Percentiles rank a stretch among this genome's conserved stretches.
Evolutionary conservation across 768 basidiomycete genomes (phyloP).

Genomic region (Galerina marginata): DNA sequence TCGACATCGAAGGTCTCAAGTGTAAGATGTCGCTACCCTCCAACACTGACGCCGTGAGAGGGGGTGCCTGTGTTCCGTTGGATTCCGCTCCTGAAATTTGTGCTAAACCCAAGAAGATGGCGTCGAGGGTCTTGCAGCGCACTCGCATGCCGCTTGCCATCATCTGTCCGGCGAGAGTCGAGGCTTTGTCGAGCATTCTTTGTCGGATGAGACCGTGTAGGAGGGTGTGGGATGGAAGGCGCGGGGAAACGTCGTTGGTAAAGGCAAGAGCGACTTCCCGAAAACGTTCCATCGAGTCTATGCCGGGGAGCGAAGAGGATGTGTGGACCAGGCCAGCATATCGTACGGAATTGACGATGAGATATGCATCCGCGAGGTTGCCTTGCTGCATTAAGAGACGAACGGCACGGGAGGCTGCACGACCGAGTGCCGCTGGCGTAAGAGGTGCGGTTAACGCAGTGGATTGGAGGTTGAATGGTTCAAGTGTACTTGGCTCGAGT

Average conservation of each 20-base stretch:
- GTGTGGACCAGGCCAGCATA: conserved; percentile 36
- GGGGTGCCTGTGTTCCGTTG: neutral
- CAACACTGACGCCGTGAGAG: conserved; percentile 18
- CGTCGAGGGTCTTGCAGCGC: conserved; percentile 53
- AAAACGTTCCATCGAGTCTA: conserved; percentile 36
- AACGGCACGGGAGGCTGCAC: conserved; percentile 56
- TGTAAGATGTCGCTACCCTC: conserved; percentile 23
- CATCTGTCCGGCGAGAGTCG: conserved; percentile 53
- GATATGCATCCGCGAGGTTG: conserved; percentile 55
- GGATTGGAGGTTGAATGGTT: neutral
- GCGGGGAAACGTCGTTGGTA: conserved; percentile 56
- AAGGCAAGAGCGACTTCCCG: conserved; percentile 50
- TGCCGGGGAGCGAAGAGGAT: conserved; percentile 9
- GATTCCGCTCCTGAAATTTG: conserved; percentile 8
- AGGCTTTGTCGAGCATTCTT: conserved; percentile 53
- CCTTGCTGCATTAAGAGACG: conserved; percentile 48
- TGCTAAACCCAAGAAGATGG: conserved; percentile 39
- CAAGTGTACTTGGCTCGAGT: neutral
- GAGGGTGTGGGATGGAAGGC: conserved; percentile 65
- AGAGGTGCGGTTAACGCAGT: neutral
- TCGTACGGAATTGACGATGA: conserved; percentile 63
- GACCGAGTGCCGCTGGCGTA: conserved; percentile 21
- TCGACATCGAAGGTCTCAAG: conserved; percentile 40
- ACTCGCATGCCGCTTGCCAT: conserved; percentile 58
- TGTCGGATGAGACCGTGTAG: conserved; percentile 67